Base-by-base conservation (phyloP, 2,329 filamentous ascomycete genomes). In the Xylariomycetidae sp. region DNA sequence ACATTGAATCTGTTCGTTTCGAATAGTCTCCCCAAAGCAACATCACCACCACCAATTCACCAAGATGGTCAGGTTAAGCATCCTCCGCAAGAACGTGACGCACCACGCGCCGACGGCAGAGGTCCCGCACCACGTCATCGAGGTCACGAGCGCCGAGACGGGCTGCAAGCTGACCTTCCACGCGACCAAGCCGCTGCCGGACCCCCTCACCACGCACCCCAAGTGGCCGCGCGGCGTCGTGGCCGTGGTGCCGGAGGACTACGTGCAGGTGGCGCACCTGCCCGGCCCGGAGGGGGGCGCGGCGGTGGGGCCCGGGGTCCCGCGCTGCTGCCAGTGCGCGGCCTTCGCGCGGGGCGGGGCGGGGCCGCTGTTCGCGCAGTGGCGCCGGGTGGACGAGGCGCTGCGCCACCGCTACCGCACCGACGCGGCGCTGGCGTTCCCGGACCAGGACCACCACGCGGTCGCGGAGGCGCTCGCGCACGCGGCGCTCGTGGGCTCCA, bases 401-500 rank as follows among this genome's bases (percentile, higher is more conserved):
- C 36, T 42, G 1, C 37, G 31, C 3, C 2, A 32, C 8, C 4
- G 19, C 1, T 2, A 4, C 4, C n/a, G 3, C 1, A 37, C 39
- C 3, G 12, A 28, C 1, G 36, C 39, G 1, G 24, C 30, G 4
- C 20, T 24, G 9, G 37, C 37, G 1, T 42, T 42, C 3, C 37
- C 34, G 4, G 28, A 36, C 1, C 19, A 33, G 0, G 36, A 19
- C n/a, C 24, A 34, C 3, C 28, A 34, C 6, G 27, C 22, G 2
- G 4, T 8, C 2, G 33, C 32, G 2, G 37, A 42, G 14, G 22
- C 18, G 2, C 27, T 37, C 10, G 39, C 37, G 1, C 33, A 39
- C 9, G 39, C 39, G 2, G 34, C 33, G 1, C 34, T 42, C 2
- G 19, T 17, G n/a, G n/a, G n/a, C n/a, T n/a, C n/a, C n/a, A n/a